These are phyloP conservation scores for Lasiodiplodia theobromae DNA, from an alignment of 2,329 filamentous ascomycete species.

Conservation along the genomic window DNA sequence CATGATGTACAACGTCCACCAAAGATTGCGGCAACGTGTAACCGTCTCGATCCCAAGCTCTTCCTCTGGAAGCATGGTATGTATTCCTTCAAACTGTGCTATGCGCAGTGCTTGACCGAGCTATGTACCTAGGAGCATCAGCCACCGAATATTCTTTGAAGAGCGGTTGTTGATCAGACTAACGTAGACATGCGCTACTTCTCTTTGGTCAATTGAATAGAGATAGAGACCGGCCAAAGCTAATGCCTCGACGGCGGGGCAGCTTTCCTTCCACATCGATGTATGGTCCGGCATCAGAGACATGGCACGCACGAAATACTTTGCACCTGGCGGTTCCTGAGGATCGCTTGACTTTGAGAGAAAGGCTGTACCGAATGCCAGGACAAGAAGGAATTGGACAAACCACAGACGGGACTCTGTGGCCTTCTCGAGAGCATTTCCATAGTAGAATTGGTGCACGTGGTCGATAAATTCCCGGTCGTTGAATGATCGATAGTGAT, in stretches of 20 bases:
- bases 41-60: background rate
- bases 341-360: background rate
- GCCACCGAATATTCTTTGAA: background rate
- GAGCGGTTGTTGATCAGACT: background rate
- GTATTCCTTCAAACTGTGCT: constrained; percentile 5
- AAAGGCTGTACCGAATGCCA: background rate
- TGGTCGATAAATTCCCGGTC: background rate
- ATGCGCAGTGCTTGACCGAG: constrained; percentile 2
- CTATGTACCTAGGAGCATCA: background rate
- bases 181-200: constrained; percentile 6
- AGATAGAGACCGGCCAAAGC: background rate
- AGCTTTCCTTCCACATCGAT: constrained; percentile 3
- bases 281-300: constrained; percentile 3
- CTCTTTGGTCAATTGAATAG: constrained; percentile 1
- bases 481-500: background rate
- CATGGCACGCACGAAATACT: constrained; percentile 8
- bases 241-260: background rate
- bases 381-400: constrained; percentile 3
- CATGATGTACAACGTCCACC: constrained; percentile 8
- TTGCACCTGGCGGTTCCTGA: background rate
- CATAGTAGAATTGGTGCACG: background rate
- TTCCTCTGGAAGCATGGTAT: constrained; percentile 5
- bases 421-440: background rate
- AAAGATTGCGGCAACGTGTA: background rate
- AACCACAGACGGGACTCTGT: constrained; percentile 6